phyloP scores from a whole-genome alignment of 1,284 basidiomycete species.

The Hypsizygus ulmarius region DNA sequence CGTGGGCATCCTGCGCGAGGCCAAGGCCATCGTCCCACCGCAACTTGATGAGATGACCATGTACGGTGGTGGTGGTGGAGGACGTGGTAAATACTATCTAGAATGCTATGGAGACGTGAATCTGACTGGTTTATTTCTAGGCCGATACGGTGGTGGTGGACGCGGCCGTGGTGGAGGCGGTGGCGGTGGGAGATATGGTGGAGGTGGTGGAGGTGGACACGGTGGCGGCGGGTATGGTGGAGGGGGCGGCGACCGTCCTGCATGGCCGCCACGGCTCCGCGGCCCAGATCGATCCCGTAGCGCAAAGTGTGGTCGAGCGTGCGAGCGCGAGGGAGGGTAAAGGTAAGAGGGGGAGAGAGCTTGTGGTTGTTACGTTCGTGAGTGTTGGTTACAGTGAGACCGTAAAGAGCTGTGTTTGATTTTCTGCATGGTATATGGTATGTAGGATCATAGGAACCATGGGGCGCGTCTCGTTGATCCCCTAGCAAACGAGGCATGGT shows the following conservation, averaged over 20 bases:
- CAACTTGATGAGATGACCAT: slow-evolving; percentile 93
- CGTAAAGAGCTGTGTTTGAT: neutral
- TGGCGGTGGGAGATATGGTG: slow-evolving; percentile 38
- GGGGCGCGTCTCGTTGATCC: slow-evolving; percentile 55
- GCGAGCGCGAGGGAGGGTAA: slow-evolving; percentile 21
- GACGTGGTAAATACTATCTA: slow-evolving; percentile 53
- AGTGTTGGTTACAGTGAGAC: slow-evolving; percentile 19
- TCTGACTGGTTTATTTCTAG: slow-evolving; percentile 33
- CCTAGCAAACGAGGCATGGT: slow-evolving; percentile 58
- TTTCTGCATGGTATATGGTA: neutral
- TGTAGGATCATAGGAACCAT: slow-evolving; percentile 79
- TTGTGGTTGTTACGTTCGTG: slow-evolving; percentile 60
- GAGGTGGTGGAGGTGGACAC: slow-evolving; percentile 40
- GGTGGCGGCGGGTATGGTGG: slow-evolving; percentile 40
- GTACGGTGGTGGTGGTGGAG: slow-evolving; percentile 78
- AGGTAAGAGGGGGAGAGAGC: slow-evolving; percentile 29
- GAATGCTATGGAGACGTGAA: slow-evolving; percentile 1
- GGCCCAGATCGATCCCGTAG: slow-evolving; percentile 25
- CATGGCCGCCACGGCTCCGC: slow-evolving; percentile 51
- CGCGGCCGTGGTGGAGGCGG: slow-evolving; percentile 48
- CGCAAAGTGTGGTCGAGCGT: slow-evolving; percentile 22
- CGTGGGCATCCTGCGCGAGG: slow-evolving; percentile 85
- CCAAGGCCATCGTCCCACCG: slow-evolving; percentile 84
- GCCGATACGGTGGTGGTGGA: slow-evolving; percentile 56
- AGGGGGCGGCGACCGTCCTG: slow-evolving; percentile 47